Evolutionary conservation across 305 asterid species (phyloP).

Genomic region (Withania somnifera): DNA sequence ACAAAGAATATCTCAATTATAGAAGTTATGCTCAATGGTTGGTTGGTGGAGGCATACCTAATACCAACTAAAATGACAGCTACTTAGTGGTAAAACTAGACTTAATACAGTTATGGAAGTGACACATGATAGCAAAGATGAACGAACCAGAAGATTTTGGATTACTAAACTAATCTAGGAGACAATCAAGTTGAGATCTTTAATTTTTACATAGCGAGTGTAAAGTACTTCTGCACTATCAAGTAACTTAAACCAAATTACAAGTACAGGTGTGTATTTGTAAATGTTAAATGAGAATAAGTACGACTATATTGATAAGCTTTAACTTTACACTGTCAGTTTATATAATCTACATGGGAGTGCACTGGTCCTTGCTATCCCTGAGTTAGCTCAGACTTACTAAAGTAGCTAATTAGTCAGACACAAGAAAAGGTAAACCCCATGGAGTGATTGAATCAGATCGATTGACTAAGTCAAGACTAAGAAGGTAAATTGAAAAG

Average conservation of each 20-base stretch:
- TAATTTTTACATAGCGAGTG: background rate
- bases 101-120: background rate
- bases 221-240: background rate
- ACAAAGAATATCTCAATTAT: background rate
- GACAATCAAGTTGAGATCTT: background rate
- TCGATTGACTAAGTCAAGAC: background rate
- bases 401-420: background rate
- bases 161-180: background rate
- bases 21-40: background rate
- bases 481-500: background rate
- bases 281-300: background rate
- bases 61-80: background rate
- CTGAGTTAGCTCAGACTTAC: background rate
- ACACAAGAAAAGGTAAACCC: background rate
- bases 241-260: background rate
- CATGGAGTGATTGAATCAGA: background rate
- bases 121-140: background rate
- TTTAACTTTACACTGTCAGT: background rate
- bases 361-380: background rate
- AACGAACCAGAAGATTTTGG: background rate
- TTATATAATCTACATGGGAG: background rate
- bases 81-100: background rate
- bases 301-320: background rate
- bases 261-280: background rate
- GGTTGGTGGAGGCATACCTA: conserved; percentile 1